Base-by-base conservation (phyloP, 805 yeast genomes). In the Cyberlindnera amylophila region DNA sequence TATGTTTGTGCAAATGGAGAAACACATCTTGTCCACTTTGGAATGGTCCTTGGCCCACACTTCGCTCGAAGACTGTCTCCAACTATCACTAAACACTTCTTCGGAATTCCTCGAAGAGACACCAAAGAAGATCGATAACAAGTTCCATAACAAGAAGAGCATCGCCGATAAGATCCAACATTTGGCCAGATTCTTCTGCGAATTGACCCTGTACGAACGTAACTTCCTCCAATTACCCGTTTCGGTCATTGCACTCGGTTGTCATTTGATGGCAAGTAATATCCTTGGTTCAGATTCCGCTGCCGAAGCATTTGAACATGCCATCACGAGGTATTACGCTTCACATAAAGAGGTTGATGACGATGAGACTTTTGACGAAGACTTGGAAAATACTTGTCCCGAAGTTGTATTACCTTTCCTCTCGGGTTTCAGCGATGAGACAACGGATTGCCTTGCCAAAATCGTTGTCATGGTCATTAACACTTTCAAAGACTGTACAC, bases 1-100 rank as follows among this genome's bases (percentile, higher is more conserved):
- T 33, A 76, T 79, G 79, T 79, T 79, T 58, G 67, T 74, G 18
- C 93, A 85, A 61, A 86, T 86, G 93, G 95, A 86, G 63, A 67
- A 76, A 51, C 95, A 86, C 57, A 76, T 86, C 13, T 67, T 86
- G 45, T 64, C 74, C 21, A 83, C 93, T 0, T 68, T 87, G 46
- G 79, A 81, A 42, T 86, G 95, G 95, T 64, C 71, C 16, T 49
- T 57, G 13, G 32, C 50, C 2, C 56, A 53, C 37, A 44, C 59
- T 3, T 57, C 62, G 4, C 42, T 57, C 21, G 62, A 57, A 38
- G 62, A 57, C 34, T 53, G 59, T 45, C 42, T 57, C 7, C 61
- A 56, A 34, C 38, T 56, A 3, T 53, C 52, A 6, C 36, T 55
- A 13, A 40, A 38, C 6, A 42, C 34, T 12, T 42, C 55, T 2